Evolutionary conservation across 192 early-diverging fungal species (phyloP), one percentile per base, ranked within the genome.

Genomic region (Coemansia sp.): DNA sequence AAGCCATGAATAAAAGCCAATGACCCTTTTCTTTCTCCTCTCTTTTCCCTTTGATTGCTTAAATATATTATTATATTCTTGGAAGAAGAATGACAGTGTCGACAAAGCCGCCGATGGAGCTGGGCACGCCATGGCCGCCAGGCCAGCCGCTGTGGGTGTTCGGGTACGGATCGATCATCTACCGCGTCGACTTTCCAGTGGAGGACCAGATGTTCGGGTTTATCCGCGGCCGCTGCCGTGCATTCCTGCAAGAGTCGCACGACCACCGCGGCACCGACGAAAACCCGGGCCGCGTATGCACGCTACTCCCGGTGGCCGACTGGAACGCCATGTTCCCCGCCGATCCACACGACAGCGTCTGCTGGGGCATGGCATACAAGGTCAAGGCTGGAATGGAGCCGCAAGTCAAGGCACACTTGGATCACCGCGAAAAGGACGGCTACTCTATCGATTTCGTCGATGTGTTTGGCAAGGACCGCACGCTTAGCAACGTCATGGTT

Each of bases 361-460:
- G 89, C 44, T 91, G 93, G 92, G 95, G 93, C 44, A 82, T 95
- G 24, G 93, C 92, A 0, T 95, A 91, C 75, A 91, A 89, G 67
- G 89, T 98, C 6, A 76, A 86, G 23, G 75, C 81, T 33, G 81
- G 76, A 33, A 85, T 91, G 55, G 89, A 89, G 21, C 85, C 82
- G 62, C 71, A 76, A 18, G 93, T 95, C 7, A 83, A 85, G 36
- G 83, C 79, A 21, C 92, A 95, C 49, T 71, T 98, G 53, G 94
- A 95, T 62, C 88, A 92, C 72, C 84, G 95, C 33, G 95, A 98
- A 84, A 95, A 93, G 75, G 92, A 93, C 68, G 95, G 95, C 5
- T 98, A 98, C 64, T 77, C 87, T 5, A 79, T 85, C 18, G 87
- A 89, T 35, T 74, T 82, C 43, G 77, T 88, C 12, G 84, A 90